phyloP scores from a whole-genome alignment of 2,329 filamentous ascomycete genomes.

The Beauveria brongniartii region DNA sequence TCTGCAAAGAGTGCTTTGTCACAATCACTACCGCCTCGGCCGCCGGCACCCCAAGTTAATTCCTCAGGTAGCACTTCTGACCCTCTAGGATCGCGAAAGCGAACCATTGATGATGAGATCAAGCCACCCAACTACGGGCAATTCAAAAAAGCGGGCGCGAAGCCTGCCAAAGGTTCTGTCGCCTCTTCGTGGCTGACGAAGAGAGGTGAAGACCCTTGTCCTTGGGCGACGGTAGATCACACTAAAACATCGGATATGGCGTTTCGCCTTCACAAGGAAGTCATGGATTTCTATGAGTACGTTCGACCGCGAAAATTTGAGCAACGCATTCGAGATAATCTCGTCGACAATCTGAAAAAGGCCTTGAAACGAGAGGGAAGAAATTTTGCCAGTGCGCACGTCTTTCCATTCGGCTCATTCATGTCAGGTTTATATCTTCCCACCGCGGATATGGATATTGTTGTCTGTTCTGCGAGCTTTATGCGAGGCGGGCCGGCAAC shows the following conservation, averaged over 20 bases:
- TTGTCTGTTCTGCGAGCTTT: constrained; percentile 58
- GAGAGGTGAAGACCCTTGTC: constrained; percentile 37
- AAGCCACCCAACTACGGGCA: constrained; percentile 47
- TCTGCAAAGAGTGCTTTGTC: background rate
- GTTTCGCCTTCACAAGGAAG: constrained; percentile 77
- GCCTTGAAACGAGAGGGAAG: constrained; percentile 43
- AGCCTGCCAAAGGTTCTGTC: constrained; percentile 41
- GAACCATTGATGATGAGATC: constrained; percentile 62
- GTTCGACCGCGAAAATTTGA: constrained; percentile 73
- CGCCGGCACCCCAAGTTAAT: constrained; percentile 14
- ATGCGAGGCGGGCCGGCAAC: constrained; percentile 42
- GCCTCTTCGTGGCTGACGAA: constrained; percentile 44
- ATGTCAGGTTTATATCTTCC: constrained; percentile 67
- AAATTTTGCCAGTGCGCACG: constrained; percentile 51
- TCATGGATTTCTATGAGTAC: constrained; percentile 81
- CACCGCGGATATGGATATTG: constrained; percentile 88
- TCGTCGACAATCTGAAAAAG: constrained; percentile 61
- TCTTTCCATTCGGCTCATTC: constrained; percentile 86
- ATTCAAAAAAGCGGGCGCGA: constrained; percentile 43
- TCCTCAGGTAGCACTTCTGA: constrained; percentile 24
- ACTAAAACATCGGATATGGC: constrained; percentile 43
- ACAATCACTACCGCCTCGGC: constrained; percentile 15
- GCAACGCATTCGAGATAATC: constrained; percentile 60
- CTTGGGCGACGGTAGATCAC: constrained; percentile 56
- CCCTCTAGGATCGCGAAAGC: constrained; percentile 60